Evolutionary conservation across 371 early-diverging fungal species (phyloP), one percentile per base, ranked within the genome.

Genomic region (Parasitella parasitica): DNA sequence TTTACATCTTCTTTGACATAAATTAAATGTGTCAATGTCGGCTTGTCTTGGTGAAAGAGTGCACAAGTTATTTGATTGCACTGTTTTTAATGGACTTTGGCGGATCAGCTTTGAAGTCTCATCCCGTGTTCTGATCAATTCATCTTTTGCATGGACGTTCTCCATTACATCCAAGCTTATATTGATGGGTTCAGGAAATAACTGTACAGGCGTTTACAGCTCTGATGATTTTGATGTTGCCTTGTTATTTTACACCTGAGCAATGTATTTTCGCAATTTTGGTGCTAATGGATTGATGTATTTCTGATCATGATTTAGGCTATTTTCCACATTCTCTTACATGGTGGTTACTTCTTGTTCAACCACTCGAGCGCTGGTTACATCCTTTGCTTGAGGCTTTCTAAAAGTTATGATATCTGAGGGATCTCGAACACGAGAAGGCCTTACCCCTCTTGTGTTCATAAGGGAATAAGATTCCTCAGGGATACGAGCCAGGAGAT

Each of bases 351-450:
- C 52, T 0, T 66, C 63, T 2, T 75, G 65, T 6, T 61, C 60
- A 9, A 74, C 52, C 2, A 70, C 49, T 2, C 73, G 65, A 8
- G 30, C 56, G 2, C 71, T 66, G 12, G 41, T 34, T 1, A 79
- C 80, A 22, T 79, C 77, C 41, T 75, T 76, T 13, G 80, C 80
- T 52, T 79, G 80, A 3, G 80, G 77, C 38, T 67, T 70, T 32
- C 39, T 63, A 4, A 15, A 37, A 4, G 26, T 64, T 18, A 59
- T 20, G 20, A 59, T 22, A 32, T 63, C 52, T 0, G 24, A 34
- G 6, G 32, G 16, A 8, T 48, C n/a, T 27, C 69, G 41, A 16
- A 52, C 43, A 2, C 69, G 64, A 30, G 50, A 32, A 1, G 22
- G 9, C 2, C 48, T 24, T 15, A 28, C 48, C 4, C 6, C 30